A percentile compares a stretch with the other conserved stretches of the same genome.
Evolutionary conservation across 2,329 filamentous ascomycete species (phyloP).

Genomic region (Trichoderma sp.): DNA sequence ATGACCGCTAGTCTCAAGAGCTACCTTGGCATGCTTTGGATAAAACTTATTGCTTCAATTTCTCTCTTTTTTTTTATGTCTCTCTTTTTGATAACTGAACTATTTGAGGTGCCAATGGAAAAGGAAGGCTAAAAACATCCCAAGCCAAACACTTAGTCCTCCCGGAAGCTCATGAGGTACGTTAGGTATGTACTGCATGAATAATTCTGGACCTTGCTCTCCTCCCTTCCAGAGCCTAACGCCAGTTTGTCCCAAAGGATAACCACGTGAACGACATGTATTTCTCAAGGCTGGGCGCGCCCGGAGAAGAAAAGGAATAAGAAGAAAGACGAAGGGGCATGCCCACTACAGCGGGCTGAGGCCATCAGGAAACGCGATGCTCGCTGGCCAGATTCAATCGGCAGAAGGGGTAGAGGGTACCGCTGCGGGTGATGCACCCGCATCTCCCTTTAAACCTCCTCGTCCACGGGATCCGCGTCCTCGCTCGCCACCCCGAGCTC

Average conservation of each 20-base stretch:
- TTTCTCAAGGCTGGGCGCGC: conserved; percentile 18
- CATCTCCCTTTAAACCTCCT: conserved; percentile 62
- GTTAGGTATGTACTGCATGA: conserved; percentile 31
- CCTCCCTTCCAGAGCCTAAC: conserved; percentile 32
- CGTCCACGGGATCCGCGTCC: conserved; percentile 59
- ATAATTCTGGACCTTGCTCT: conserved; percentile 28
- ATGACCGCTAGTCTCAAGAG: not conserved
- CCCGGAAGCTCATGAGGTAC: conserved; percentile 45
- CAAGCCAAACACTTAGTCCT: conserved; percentile 36
- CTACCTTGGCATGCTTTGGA: not conserved
- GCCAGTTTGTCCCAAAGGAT: conserved; percentile 30
- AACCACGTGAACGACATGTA: conserved; percentile 17
- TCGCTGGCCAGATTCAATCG: conserved; percentile 36
- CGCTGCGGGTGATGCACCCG: conserved; percentile 56
- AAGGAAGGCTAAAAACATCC: conserved; percentile 37
- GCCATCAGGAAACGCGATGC: conserved; percentile 12
- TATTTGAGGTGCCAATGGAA: conserved; percentile 40
- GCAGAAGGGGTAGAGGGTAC: conserved; percentile 54
- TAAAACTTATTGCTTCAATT: conserved; percentile 6
- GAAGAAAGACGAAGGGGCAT: not conserved
- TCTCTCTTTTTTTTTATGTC: not conserved
- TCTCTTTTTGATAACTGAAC: conserved; percentile 28
- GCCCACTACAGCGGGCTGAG: conserved; percentile 4
- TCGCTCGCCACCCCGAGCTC: conserved; percentile 61
- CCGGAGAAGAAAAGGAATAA: conserved; percentile 30